Evolutionary conservation across 2,329 filamentous ascomycete species (phyloP).

Genomic region (Atkinsonella texensis): DNA sequence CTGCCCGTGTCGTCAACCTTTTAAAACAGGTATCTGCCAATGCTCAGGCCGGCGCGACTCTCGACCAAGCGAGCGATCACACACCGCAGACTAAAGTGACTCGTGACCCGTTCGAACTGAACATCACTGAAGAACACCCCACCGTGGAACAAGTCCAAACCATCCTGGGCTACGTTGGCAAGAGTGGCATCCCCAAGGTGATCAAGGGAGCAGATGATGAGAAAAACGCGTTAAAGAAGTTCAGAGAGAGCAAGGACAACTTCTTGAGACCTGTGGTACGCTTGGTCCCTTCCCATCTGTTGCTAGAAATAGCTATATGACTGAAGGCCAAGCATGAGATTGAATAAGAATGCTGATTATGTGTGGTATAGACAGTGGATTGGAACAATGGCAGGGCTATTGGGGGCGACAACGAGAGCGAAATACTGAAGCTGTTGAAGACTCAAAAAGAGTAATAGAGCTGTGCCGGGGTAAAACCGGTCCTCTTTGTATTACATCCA

Average conservation of each 20-base stretch:
- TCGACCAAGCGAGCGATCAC: conserved; percentile 63
- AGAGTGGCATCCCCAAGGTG: conserved; percentile 44
- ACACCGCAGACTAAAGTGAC: conserved; percentile 39
- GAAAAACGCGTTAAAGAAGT: conserved; percentile 67
- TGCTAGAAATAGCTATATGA: too few relatives aligned
- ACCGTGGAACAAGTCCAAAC: conserved; percentile 73
- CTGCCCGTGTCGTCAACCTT: conserved; percentile 58
- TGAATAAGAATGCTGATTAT: not conserved
- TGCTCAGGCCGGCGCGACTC: conserved; percentile 53
- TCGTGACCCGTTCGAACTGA: conserved; percentile 69
- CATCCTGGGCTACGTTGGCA: conserved; percentile 72
- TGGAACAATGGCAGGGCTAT: conserved; percentile 84
- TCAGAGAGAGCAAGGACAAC: conserved; percentile 54
- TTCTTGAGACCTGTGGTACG: conserved; percentile 71
- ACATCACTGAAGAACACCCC: conserved; percentile 68
- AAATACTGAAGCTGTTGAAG: conserved; percentile 73
- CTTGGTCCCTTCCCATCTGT: conserved; percentile 12
- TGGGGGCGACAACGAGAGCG: conserved; percentile 69
- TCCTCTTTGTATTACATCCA: not conserved
- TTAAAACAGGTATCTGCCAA: conserved; percentile 71
- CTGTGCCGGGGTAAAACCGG: not conserved
- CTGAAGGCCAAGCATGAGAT: too few relatives aligned
- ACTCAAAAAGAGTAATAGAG: conserved; percentile 16
- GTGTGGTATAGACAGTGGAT: conserved; percentile 51
- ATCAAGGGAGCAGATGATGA: conserved; percentile 63